A percentile compares a stretch with the other conserved stretches of the same genome.
phyloP scores from a whole-genome alignment of 768 basidiomycete genomes.

The Nidularia pulvinata region DNA sequence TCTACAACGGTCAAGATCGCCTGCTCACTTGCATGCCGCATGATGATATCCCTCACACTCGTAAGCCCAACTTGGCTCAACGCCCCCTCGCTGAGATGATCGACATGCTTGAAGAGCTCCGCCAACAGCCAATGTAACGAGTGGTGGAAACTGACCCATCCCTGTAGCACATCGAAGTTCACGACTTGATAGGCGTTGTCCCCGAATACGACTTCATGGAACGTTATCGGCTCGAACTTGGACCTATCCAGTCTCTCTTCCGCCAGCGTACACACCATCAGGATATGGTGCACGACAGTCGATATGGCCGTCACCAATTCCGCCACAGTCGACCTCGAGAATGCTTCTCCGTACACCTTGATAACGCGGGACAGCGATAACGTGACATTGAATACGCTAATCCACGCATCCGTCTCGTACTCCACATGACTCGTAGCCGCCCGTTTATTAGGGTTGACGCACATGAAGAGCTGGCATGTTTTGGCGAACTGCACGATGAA shows the following conservation, averaged over 20 bases:
- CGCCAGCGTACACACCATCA: constrained; percentile 68
- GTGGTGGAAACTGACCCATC: constrained; percentile 93
- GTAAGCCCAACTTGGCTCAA: constrained; percentile 50
- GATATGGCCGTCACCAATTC: constrained; percentile 69
- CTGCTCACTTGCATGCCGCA: constrained; percentile 61
- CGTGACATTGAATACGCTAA: constrained; percentile 94
- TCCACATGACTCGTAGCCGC: constrained; percentile 86
- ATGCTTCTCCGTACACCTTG: constrained; percentile 89
- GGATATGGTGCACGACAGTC: constrained; percentile 69
- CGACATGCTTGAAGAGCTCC: constrained; percentile 84
- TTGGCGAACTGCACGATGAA: constrained; percentile 72
- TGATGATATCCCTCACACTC: constrained; percentile 60
- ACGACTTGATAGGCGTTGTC: constrained; percentile 59
- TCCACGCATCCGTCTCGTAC: constrained; percentile 97
- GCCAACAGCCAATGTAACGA: constrained; percentile 90
- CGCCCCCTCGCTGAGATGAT: constrained; percentile 56
- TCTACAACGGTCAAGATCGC: constrained; percentile 80
- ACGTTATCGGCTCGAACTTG: constrained; percentile 62
- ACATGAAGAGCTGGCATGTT: constrained; percentile 90
- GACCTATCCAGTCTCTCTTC: constrained; percentile 66
- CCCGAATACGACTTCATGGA: constrained; percentile 71
- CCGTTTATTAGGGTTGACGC: constrained; percentile 88
- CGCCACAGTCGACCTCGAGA: constrained; percentile 50
- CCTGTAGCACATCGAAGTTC: constrained; percentile 76
- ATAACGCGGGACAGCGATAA: constrained; percentile 87